Evolutionary conservation across 2,329 filamentous ascomycete species (phyloP), one percentile per base, ranked within the genome.

Genomic region (Aspergillus pseudonomiae): DNA sequence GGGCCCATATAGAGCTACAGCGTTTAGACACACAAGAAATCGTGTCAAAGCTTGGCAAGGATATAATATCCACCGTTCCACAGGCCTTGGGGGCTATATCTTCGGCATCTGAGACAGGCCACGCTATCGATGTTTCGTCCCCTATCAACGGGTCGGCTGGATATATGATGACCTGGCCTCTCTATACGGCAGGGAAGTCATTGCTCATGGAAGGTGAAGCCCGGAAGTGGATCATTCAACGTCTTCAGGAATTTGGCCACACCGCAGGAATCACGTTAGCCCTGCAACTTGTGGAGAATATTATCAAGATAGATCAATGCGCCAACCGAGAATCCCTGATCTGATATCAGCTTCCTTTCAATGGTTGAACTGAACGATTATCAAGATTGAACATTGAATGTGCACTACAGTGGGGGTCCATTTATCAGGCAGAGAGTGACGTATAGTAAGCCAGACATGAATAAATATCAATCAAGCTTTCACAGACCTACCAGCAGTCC

Each of bases 21-120:
- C 61, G 69, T 2, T 63, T 65, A 14, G 39, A 67, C 2, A 57
- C 64, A 4, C n/a, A 65, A 4, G 41, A 67, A 6, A 62, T 59
- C 14, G 54, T 68, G 52, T 63, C 61, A 10, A 60, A 26, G 7
- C 53, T 63, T 2, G 65, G 63, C 26, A 57, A 67, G 1, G 71
- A 73, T 41, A 66, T 71, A 5, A 43, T 73, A 16, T 67, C 67
- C 3, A 71, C 62, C 9, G 62, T 71, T 4, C 70, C 71, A 21
- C 71, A 71, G 53, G 68, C 53, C 16, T 28, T 71, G 14, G 70
- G 59, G 3, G 52, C 60, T n/a, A n/a, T 69, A 16, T 61, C 61
- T 11, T 59, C 56, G 12, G n/a, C 24, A 11, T 60, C 63, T 61
- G 54, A 53, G 14, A 21, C 19, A 9, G n/a, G 9, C 14, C 28